Evolutionary conservation across 441 rosid species (phyloP).

Genomic region (Erysimum pusillum): DNA sequence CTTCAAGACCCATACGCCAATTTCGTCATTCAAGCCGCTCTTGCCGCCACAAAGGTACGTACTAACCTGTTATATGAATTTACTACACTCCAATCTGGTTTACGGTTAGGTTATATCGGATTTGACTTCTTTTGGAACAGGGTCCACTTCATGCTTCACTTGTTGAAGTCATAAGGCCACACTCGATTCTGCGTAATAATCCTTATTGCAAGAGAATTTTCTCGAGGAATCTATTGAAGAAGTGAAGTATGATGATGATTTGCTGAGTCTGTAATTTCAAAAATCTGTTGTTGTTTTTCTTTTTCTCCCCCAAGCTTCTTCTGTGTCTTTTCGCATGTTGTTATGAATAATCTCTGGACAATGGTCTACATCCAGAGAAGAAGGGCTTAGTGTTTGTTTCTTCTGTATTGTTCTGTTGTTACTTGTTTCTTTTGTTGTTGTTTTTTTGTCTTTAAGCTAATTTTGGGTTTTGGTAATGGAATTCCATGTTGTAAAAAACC

Average conservation of each 20-base stretch:
- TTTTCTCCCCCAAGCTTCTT: conserved; percentile 5
- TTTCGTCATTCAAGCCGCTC: conserved; percentile 84
- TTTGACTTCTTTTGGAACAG: conserved; percentile 22
- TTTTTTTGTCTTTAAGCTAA: conserved; percentile 9
- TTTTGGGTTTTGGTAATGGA: conserved; percentile 23
- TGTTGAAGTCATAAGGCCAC: conserved; percentile 68
- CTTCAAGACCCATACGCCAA: conserved; percentile 89
- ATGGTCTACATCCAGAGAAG: conserved; percentile 22
- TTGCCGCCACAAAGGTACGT: conserved; percentile 73
- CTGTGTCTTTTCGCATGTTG: conserved; percentile 6
- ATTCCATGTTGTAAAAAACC: conserved; percentile 33
- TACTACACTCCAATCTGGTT: not conserved
- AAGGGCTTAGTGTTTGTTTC: conserved; percentile 24
- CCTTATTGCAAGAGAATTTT: conserved; percentile 87
- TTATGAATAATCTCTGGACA: conserved; percentile 39
- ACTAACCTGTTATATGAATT: conserved; percentile 1
- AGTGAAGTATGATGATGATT: conserved; percentile 40
- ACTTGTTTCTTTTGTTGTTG: conserved; percentile 17
- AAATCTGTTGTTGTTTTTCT: conserved; percentile 46
- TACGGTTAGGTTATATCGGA: not conserved
- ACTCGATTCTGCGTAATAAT: conserved; percentile 63
- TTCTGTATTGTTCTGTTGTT: conserved; percentile 43
- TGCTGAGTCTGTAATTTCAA: conserved; percentile 42
- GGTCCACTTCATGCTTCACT: conserved; percentile 59
- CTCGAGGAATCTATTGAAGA: conserved; percentile 70